Evolutionary conservation across 116 monocot species (phyloP), one percentile per base, ranked within the genome.

Genomic region (Posidonia oceanica): DNA sequence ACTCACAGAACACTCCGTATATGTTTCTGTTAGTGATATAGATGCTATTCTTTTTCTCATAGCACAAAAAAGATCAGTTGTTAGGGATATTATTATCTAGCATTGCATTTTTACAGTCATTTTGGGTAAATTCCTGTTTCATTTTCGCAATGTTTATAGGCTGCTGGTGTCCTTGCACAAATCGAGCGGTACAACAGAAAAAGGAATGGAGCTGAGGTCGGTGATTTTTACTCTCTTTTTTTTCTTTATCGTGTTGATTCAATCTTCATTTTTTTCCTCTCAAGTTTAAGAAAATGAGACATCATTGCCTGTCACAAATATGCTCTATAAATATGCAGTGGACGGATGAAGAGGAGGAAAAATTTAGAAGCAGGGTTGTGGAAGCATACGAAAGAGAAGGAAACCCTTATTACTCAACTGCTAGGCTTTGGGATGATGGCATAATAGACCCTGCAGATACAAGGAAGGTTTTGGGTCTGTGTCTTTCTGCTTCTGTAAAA

Each of bases 341-440:
- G 93, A 76, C 75, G 2, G 60, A 75, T 39, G 93, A 85, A 42
- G 93, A 93, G 20, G 98, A 99, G 64, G 86, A 84, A 61, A 78
- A 71, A 41, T 99, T 93, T 62, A 99, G 84, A 77, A 74, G 65
- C 51, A 75, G 39, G 59, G 96, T 96, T 41, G 85, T 91, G 80
- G 86, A 93, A 81, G 77, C 83, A 56, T 99, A 99, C 72, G 98
- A 93, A 63, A 90, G 77, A 81, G 98, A 99, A 84, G 93, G 73
- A 69, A 99, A 84, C 75, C 86, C 98, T 68, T 99, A 93, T 67
- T 99, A 90, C 67, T 99, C 98, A 5, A 90, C 98, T 11, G 84
- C 98, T 15, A 96, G 96, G 74, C 81, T 96, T 1, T 96, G 96
- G 96, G 96, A 96, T 70, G 96, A 96, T 72, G 96, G 96, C 71